phyloP scores from a whole-genome alignment of 2,329 filamentous ascomycete species.

The Paraphaeosphaeria sporulosa region DNA sequence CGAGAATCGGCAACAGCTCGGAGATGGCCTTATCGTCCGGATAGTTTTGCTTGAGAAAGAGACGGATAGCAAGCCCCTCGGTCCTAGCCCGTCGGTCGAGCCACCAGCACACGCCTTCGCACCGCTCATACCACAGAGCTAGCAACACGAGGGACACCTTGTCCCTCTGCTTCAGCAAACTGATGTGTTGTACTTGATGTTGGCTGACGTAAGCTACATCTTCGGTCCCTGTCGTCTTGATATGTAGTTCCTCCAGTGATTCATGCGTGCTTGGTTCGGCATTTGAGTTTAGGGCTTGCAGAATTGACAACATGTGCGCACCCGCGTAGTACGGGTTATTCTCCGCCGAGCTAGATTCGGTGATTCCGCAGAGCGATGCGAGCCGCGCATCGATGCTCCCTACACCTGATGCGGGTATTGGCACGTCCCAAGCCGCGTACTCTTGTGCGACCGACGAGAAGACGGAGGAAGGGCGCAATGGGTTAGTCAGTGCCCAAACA shows the following conservation, averaged over 20 bases:
- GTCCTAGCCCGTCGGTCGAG: conserved; percentile 4
- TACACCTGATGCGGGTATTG: conserved; percentile 3
- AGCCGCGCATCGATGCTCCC: conserved; percentile 43
- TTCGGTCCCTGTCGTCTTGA: conserved; percentile 25
- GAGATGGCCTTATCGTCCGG: not conserved
- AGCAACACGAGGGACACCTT: conserved; percentile 60
- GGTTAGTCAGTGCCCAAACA: conserved; percentile 59
- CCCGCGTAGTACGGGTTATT: conserved; percentile 26
- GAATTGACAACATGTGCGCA: conserved; percentile 45
- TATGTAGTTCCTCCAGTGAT: not conserved
- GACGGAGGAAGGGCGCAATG: conserved; percentile 52
- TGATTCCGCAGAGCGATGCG: conserved; percentile 30
- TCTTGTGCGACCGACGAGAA: conserved; percentile 48
- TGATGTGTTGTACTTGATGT: conserved; percentile 28
- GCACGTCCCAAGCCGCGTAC: conserved; percentile 19
- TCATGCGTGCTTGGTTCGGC: not conserved
- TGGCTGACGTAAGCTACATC: not conserved
- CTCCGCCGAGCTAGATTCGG: conserved; percentile 23
- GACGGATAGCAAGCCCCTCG: conserved; percentile 3
- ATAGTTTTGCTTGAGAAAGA: conserved; percentile 1
- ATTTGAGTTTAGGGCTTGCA: conserved; percentile 33
- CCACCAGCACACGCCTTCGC: conserved; percentile 8
- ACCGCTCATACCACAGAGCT: conserved; percentile 61
- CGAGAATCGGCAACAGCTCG: not conserved
- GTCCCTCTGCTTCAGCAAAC: conserved; percentile 57